Evolutionary conservation across 2,329 filamentous ascomycete genomes (phyloP).

Genomic region (Thelonectria rubi): DNA sequence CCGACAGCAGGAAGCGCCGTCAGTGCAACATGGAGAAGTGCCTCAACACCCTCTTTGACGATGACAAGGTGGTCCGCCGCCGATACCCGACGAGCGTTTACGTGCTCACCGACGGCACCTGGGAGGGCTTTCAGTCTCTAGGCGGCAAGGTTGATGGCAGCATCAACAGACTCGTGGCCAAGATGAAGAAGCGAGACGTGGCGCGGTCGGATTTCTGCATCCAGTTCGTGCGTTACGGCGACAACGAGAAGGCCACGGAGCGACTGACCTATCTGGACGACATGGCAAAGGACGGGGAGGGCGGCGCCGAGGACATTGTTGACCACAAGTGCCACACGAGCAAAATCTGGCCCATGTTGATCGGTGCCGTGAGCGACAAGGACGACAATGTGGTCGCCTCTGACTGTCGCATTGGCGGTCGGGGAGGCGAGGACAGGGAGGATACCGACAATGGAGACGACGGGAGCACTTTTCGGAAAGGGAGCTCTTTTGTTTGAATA

Average conservation of each 20-base stretch:
- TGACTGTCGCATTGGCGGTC: neutral
- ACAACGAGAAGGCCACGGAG: neutral
- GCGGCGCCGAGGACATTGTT: slow-evolving; percentile 23
- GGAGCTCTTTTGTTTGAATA: no score
- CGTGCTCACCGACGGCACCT: slow-evolving; percentile 23
- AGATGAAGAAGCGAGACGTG: neutral
- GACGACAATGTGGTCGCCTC: neutral
- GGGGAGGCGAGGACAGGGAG: neutral
- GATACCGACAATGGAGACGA: neutral
- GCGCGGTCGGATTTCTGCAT: slow-evolving; percentile 11
- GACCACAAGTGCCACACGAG: slow-evolving; percentile 19
- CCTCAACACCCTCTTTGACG: slow-evolving; percentile 14
- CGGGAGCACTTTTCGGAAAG: neutral
- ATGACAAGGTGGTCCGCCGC: neutral
- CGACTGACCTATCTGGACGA: slow-evolving; percentile 27
- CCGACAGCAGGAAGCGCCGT: neutral
- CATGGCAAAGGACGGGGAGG: neutral
- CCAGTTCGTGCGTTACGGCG: slow-evolving; percentile 30
- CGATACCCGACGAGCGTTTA: slow-evolving; percentile 19
- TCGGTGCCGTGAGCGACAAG: slow-evolving; percentile 12
- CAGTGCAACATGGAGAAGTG: slow-evolving; percentile 23
- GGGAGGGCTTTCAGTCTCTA: neutral
- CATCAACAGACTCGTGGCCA: slow-evolving; percentile 5
- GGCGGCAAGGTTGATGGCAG: slow-evolving; percentile 3
- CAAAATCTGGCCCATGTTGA: slow-evolving; percentile 22